Evolutionary conservation across 768 basidiomycete species (phyloP).

Genomic region (Podaxis rugospora): DNA sequence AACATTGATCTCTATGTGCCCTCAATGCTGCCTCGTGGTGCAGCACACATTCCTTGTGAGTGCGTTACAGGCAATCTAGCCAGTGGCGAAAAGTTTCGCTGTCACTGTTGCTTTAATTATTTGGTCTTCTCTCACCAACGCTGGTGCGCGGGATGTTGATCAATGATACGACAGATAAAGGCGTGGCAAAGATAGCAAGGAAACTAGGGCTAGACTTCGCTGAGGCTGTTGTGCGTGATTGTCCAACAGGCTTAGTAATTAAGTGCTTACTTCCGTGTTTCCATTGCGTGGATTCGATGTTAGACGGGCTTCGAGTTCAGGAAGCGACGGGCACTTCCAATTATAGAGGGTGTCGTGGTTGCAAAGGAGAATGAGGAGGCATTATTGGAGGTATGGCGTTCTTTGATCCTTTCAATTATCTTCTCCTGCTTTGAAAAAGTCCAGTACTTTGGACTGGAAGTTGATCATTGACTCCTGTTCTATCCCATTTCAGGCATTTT

Average conservation of each 20-base stretch:
- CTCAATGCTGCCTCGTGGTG: constrained; percentile 90
- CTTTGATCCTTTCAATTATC: background rate
- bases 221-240: constrained; percentile 85
- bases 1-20: constrained; percentile 96
- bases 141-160: background rate
- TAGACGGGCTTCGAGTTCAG: constrained; percentile 97
- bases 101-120: background rate
- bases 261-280: constrained; percentile 9
- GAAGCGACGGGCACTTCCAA: constrained; percentile 82
- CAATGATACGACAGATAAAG: constrained; percentile 61
- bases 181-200: constrained; percentile 83
- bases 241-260: constrained; percentile 1
- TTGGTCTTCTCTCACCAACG: background rate
- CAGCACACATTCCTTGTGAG: constrained; percentile 88
- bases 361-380: constrained; percentile 73
- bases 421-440: background rate
- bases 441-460: background rate
- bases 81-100: background rate
- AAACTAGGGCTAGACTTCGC: constrained; percentile 86
- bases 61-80: constrained; percentile 13
- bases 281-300: background rate
- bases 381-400: constrained; percentile 65
- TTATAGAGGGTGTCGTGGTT: constrained; percentile 82
- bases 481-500: constrained; percentile 61
- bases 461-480: constrained; percentile 7